phyloP scores from a whole-genome alignment of 1,139 yeast species.

The Blastobotrys indianensis region DNA sequence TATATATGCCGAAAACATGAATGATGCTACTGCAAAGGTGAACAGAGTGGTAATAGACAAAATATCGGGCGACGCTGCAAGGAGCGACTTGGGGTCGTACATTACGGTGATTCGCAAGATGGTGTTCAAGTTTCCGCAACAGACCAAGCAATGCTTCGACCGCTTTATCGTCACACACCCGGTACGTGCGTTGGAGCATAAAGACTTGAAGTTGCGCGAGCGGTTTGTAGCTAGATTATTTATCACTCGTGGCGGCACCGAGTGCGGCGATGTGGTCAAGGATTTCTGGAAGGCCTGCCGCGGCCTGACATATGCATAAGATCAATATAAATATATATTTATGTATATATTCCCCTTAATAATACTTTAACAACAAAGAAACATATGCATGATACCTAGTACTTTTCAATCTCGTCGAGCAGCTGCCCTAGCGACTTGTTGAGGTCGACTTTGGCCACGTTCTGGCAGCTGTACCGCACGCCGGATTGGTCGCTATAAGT shows the following conservation, averaged over 20 bases:
- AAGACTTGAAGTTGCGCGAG: slow-evolving; percentile 22
- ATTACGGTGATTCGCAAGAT: slow-evolving; percentile 51
- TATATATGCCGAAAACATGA: slow-evolving; percentile 13
- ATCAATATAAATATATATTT: too few species aligned
- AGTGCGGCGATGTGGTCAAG: slow-evolving; percentile 50
- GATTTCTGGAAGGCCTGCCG: slow-evolving; percentile 55
- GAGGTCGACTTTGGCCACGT: slow-evolving; percentile 52
- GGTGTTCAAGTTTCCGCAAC: slow-evolving; percentile 47
- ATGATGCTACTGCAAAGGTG: slow-evolving; percentile 24
- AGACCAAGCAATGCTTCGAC: slow-evolving; percentile 44
- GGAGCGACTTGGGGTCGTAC: slow-evolving; percentile 58
- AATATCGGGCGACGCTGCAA: slow-evolving; percentile 41
- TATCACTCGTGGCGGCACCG: slow-evolving; percentile 59
- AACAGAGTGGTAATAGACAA: slow-evolving; percentile 24
- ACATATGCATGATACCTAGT: slow-evolving; percentile 2
- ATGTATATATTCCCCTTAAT: too few species aligned
- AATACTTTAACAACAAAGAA: not conserved
- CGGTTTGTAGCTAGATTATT: slow-evolving; percentile 50
- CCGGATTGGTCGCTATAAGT: slow-evolving; percentile 72
- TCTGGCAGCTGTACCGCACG: slow-evolving; percentile 65
- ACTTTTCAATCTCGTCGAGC: slow-evolving; percentile 39
- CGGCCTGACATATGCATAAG: slow-evolving; percentile 27
- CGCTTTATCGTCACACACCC: slow-evolving; percentile 33
- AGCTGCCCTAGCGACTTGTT: slow-evolving; percentile 58
- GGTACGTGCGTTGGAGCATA: slow-evolving; percentile 24